Evolutionary conservation across 805 yeast species (phyloP).

Genomic region (Cyberlindnera mrakii): DNA sequence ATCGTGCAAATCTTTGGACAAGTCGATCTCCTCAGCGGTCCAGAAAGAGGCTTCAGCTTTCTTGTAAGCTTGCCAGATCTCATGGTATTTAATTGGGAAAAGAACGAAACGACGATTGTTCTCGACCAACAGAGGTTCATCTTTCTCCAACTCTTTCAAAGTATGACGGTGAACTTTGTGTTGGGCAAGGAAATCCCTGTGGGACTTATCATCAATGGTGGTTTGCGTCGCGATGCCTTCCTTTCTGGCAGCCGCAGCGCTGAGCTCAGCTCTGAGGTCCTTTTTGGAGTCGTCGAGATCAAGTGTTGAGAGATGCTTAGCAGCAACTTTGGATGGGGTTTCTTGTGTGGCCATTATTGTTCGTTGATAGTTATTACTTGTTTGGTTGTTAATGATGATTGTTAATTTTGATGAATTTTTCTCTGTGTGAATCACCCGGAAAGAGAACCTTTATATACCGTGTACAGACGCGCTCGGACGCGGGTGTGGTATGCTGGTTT

Average conservation of each 20-base stretch:
- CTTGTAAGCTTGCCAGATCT: constrained; percentile 98
- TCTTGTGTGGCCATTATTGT: constrained; percentile 39
- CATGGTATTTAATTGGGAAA: constrained; percentile 95
- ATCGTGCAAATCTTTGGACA: constrained; percentile 84
- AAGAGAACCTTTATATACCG: too few relatives aligned
- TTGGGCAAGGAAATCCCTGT: constrained; percentile 48
- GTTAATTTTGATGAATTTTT: too few relatives aligned
- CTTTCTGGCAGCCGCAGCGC: constrained; percentile 35
- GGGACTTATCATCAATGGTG: constrained; percentile 29
- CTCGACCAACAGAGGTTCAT: constrained; percentile 83
- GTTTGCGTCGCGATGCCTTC: constrained; percentile 18
- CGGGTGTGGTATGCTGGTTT: too few relatives aligned
- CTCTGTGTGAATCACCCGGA: too few relatives aligned
- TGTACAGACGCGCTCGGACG: too few relatives aligned
- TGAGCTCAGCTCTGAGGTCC: constrained; percentile 36
- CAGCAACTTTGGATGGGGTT: constrained; percentile 68
- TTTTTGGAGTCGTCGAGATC: constrained; percentile 41
- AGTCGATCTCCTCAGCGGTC: constrained; percentile 98
- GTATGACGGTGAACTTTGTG: constrained; percentile 69
- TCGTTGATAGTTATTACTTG: too few relatives aligned
- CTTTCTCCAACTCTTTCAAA: constrained; percentile 70
- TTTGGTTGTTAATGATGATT: too few relatives aligned
- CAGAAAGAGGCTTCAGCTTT: constrained; percentile 99
- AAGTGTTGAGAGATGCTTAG: constrained; percentile 47
- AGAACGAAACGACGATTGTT: constrained; percentile 86